Evolutionary conservation across 108 stramenopile genomes (phyloP), one percentile per base, ranked within the genome.

Genomic region (Bacterosira constricta): DNA sequence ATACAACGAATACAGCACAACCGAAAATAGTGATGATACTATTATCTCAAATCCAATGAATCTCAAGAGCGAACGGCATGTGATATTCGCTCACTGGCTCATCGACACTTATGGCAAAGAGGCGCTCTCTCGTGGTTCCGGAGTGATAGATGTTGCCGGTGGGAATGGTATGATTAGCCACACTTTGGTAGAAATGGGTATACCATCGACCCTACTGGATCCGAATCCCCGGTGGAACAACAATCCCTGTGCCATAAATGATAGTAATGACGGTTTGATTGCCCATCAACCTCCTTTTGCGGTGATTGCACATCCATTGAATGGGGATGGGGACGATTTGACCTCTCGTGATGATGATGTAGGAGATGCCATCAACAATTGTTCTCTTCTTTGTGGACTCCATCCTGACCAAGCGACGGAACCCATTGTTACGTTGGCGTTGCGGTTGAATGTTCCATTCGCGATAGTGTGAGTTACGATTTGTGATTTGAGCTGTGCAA

Each of bases 341-440:
- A 69, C 59, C 0, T 47, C 31, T 0, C 60, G 68, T 27, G n/a
- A 69, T 32, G 76, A 77, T 18, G 53, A 55, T 12, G 49, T 83
- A 27, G 59, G 67, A 18, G 32, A 63, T 4, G 34, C 36, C 0
- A 35, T 79, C 3, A 51, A 20, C 20, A 68, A 70, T 21, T 62
- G 54, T 27, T 83, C 82, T 3, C 21, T 73, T 13, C 46, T 81
- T 2, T 69, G 80, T 17, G 83, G 83, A 6, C 38, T 84, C 8
- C 83, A 84, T 26, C 79, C 83, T 1, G 83, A 84, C 71, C 80
- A 84, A 38, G 83, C 79, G 0, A 84, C 83, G 0, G 83, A 84
- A 17, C 71, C 75, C 23, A 55, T 80, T 27, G 65, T 84, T 0
- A 12, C 69, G 21, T 37, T 81, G 38, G 83, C 83, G 5, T 15